Base-by-base conservation (phyloP, 805 yeast genomes). In the Zygosaccharomyces lentus region DNA sequence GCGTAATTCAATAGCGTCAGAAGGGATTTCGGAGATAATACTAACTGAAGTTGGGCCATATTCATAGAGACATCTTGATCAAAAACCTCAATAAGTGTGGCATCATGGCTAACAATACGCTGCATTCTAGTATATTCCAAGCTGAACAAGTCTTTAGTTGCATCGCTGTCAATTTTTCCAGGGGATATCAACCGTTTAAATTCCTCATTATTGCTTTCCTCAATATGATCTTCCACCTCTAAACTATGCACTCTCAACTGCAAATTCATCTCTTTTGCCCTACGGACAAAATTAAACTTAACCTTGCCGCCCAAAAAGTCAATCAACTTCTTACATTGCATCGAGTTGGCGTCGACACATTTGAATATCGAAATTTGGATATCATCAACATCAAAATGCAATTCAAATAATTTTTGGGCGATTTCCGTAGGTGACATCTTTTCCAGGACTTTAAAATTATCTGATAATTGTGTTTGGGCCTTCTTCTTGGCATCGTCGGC, bases 1-100 rank as follows among this genome's bases (percentile, higher is more conserved):
- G 85, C 72, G 62, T 83, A 93, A 62, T 89, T 91, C 52, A 91
- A 66, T 10, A 93, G 68, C 1, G 95, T 84, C 50, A 93, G 71
- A 12, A 86, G 66, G 1, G 95, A 84, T 58, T 80, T 84, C 39
- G 97, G 79, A 0, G 95, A 80, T 6, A 90, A 66, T 2, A 86
- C 83, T 30, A 85, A 74, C 50, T 79, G 79, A 44, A 93, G 77
- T 10, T 95, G 87, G 0, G 96, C 88, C 66, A 93, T 74, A 35
- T 80, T 74, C 41, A 93, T 68, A 7, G 77, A 72, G 4, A 90
- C 76, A 52, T 77, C 81, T 62, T 88, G 96, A 57, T 90, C 96
- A 61, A 75, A 82, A 0, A 84, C 81, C 49, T 80, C 88, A 41
- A 84, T 80, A 12, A 54, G 51, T 29, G 71, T 73, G 2, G 73